Evolutionary conservation across 139 green algal species (phyloP), one percentile per base, ranked within the genome.

Genomic region (Chlorella ohadii): DNA sequence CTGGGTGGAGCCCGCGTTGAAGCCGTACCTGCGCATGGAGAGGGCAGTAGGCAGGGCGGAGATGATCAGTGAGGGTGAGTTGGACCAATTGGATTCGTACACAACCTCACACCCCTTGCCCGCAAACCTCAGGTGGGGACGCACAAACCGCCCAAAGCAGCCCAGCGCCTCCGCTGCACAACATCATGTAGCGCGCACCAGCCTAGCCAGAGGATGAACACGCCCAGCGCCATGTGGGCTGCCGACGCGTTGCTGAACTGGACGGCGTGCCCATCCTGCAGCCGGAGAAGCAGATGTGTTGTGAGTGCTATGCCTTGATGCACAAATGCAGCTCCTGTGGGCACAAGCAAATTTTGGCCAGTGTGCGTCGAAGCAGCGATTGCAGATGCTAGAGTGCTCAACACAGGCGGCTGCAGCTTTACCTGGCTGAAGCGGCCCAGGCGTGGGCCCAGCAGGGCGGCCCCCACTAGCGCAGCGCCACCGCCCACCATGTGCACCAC

Each of bases 181-280:
- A 9, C 44, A 51, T 16, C 44, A 9, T 6, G 44, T 9, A 9
- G 44, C 44, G 44, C 44, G 9, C 70, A 85, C 93, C 93, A 97
- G 44, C 93, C 92, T 67, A 97, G 93, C 94, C 94, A 97, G 61
- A 96, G 91, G 36, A 96, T 90, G 86, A 97, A 92, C 13, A 89
- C 90, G 31, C 94, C 94, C 19, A 96, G 89, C 9, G 90, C 88
- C 33, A 82, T 82, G 76, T 82, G 57, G 59, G 76, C 56, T 12
- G 76, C 59, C 36, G 55, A 79, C 0, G 75, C 74, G 41, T 65
- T 83, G 39, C 23, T 25, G 31, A 84, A 78, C 22, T 78, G 38
- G 1, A 75, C 31, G 22, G 90, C 67, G 33, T 86, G 67, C 20
- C 78, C 76, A 20, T 84, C 83, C 76, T 82, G 76, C 74, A 6